Evolutionary conservation across 176 grass and related monocot species (phyloP), one percentile per base, ranked within the genome.

Genomic region (Triticum turgidum): DNA sequence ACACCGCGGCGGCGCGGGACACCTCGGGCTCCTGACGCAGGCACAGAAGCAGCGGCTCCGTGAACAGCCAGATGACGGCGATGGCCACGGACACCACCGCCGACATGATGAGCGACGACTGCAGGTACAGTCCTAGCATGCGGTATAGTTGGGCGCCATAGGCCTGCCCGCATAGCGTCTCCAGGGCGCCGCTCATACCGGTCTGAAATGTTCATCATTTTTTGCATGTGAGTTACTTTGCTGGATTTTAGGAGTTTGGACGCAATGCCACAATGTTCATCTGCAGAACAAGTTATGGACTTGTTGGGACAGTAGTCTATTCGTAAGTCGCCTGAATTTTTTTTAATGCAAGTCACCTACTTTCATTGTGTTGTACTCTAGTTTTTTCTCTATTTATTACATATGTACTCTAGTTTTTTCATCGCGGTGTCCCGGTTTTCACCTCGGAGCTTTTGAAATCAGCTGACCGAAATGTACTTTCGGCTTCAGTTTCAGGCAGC

Each of bases 121-220:
- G 96, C 15, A 98, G 86, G 88, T 96, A 94, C 8, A 96, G 74
- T 8, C 96, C 93, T 12, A 96, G 65, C 93, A 90, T 92, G 11
- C 85, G 78, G 81, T 96, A 92, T 38, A 88, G 54, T 64, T 85
- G 90, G 29, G 92, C 93, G 24, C 96, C 96, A 30, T 85, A 94
- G 15, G 84, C 92, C 83, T 98, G 93, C 2, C 96, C 96, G 54
- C 96, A 98, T 47, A 98, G 88, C 33, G 96, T 98, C 85, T 98
- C 96, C 69, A 98, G 90, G 7, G 92, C 76, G 33, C 96, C 96
- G 67, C 90, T 96, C 71, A 96, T 79, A 18, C 96, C 96, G 9
- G 79, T 92, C 93, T 96, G 90, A 45, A 84, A 70, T 17, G 13
- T 21, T 30, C 52, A 44, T 7, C 71, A 74, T 24, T 44, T 65